Conservation (phyloP, 176 grass and related monocot species). For the barley (Hordeum vulgare) region MorexV3_pseudomolecules_assembly NC_058522.1:4048121-4048620, state of each 20-base stretch:
- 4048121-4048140: background rate
- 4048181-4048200: constrained; percentile 21
- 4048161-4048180: constrained; percentile 44
- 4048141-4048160: constrained; percentile 33
- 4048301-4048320: constrained; percentile 9
- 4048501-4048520: constrained; percentile 60
- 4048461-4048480: constrained; percentile 49
- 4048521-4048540: constrained; percentile 56
- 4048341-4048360: constrained; percentile 24
- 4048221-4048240: constrained; percentile 38
- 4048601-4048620: background rate
- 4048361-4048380: constrained; percentile 22
- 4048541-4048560: constrained; percentile 41
- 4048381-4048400: background rate
- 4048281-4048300: background rate
- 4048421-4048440: constrained; percentile 22
- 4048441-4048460: constrained; percentile 51
- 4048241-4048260: constrained; percentile 18
- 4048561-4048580: constrained; percentile 41
- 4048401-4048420: constrained; percentile 27
- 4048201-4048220: constrained; percentile 26
- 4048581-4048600: constrained; percentile 51
- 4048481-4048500: constrained; percentile 43
- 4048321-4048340: constrained; percentile 29
- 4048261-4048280: constrained; percentile 22